Evolutionary conservation across 768 basidiomycete genomes (phyloP).

Genomic region (Leccinum variicolor): DNA sequence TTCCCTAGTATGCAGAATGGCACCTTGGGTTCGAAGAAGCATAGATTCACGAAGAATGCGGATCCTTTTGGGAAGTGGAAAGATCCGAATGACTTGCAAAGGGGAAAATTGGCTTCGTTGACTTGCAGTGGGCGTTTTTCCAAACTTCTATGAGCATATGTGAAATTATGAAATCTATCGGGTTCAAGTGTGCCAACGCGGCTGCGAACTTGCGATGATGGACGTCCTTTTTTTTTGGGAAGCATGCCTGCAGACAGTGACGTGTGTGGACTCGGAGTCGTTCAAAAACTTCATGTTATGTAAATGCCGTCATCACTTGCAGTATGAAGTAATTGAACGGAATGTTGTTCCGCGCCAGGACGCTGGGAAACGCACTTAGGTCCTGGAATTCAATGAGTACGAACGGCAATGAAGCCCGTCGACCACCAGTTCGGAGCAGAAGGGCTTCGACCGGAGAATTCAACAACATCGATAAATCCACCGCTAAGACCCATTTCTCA

Average conservation of each 20-base stretch:
- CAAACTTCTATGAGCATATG: constrained; percentile 5
- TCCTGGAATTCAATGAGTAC: constrained; percentile 1
- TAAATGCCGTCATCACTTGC: constrained; percentile 19
- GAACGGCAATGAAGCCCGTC: neutral
- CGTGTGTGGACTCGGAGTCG: neutral
- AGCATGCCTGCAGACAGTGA: neutral
- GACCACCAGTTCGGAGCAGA: neutral
- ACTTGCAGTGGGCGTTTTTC: constrained; percentile 2
- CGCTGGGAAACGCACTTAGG: constrained; percentile 1
- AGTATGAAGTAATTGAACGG: constrained; percentile 9
- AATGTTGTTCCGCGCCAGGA: constrained; percentile 2
- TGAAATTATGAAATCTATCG: constrained; percentile 14
- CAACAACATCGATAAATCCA: neutral
- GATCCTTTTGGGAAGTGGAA: constrained; percentile 22
- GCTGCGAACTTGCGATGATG: constrained; percentile 13
- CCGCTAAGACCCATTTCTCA: constrained; percentile 15
- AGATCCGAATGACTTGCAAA: neutral
- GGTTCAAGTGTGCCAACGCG: constrained; percentile 13
- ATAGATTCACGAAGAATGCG: constrained; percentile 4
- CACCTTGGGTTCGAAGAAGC: constrained; percentile 6
- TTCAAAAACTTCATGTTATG: neutral
- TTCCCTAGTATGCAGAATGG: constrained; percentile 3
- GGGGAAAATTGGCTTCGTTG: constrained; percentile 6
- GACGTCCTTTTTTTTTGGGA: constrained; percentile 1
- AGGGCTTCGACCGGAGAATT: neutral